Base-by-base conservation (phyloP, 192 early-diverging fungal genomes). In the Irineochytrium annulatum region DNA sequence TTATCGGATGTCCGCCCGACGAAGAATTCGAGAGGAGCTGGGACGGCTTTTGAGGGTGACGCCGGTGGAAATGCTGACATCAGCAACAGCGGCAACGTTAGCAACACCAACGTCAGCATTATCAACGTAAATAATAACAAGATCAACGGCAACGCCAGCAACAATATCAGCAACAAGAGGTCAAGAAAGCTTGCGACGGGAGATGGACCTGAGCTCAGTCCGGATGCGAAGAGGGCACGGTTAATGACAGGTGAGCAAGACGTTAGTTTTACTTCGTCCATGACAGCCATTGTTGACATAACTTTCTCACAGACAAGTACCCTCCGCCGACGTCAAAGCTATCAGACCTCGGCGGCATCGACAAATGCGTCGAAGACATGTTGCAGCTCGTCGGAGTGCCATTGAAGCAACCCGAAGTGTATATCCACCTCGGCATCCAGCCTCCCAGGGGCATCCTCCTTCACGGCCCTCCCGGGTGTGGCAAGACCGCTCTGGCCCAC, bases 391-490 rank as follows among this genome's bases (percentile, higher is more conserved):
- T 99, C 62, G 90, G 81, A 13, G 90, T 96, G 86, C 95, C 96
- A 2, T 72, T 99, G 11, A 88, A 87, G 52, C 93, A 97, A 71
- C 89, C 94, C 0, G 93, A 96, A 72, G 82, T 97, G 2, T 95
- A 92, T 65, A 60, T 81, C 34, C 93, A 97, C 63, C 86, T 92
- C 14, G 96, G 96, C 41, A 90, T 95, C 14, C 83, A 93, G 52
- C 94, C 96, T 6, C 96, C 96, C 3, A 68, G 93, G 46, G 96
- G 96, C 32, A 90, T 98, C 29, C 67, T 98, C 27, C 72, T 98
- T 22, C 96, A 98, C 57, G 96, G 96, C 19, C 94, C 96, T 30
- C 92, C 94, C 14, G 96, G 96, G 56, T 94, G 93, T 60, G 96
- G 96, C 60, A 98, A 98, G 67, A 97, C 96, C 0, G 71, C 89